A percentile compares a stretch with the other conserved stretches of the same genome.
These are phyloP conservation scores for Petunia axillaris DNA, from an alignment of 257 asterid species.

Conservation along the genomic window DNA sequence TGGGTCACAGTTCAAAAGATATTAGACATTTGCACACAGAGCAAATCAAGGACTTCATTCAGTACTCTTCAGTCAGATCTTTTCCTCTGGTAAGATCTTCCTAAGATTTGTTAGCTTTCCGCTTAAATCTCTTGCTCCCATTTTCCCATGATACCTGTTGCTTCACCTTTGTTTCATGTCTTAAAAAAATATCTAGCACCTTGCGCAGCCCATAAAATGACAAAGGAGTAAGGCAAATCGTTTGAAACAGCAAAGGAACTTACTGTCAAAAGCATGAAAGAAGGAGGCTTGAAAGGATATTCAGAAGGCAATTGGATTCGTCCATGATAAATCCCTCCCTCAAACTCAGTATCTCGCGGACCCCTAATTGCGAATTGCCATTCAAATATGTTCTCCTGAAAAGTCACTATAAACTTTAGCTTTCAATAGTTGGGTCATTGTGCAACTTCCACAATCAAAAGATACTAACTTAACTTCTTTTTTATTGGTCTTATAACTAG, in stretches of 20 bases:
- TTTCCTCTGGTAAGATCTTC: neutral
- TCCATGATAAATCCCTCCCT: constrained; percentile 93
- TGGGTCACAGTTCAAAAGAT: neutral
- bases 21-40: neutral
- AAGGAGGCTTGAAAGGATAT: constrained; percentile 90
- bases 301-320: constrained; percentile 88
- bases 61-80: neutral
- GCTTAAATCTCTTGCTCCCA: neutral
- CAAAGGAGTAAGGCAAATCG: neutral
- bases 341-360: constrained; percentile 77
- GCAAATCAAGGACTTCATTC: neutral
- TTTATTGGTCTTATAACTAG: neutral
- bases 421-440: neutral
- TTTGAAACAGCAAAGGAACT: neutral
- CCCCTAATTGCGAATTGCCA: constrained; percentile 94
- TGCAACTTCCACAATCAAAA: neutral
- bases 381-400: constrained; percentile 82
- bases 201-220: neutral
- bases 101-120: neutral
- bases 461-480: neutral
- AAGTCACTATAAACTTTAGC: neutral
- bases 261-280: constrained; percentile 84
- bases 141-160: neutral
- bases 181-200: neutral
- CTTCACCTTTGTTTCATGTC: neutral